Conservation (phyloP, 345 rosid genomes). For the Sisymbrium irio region DNA sequence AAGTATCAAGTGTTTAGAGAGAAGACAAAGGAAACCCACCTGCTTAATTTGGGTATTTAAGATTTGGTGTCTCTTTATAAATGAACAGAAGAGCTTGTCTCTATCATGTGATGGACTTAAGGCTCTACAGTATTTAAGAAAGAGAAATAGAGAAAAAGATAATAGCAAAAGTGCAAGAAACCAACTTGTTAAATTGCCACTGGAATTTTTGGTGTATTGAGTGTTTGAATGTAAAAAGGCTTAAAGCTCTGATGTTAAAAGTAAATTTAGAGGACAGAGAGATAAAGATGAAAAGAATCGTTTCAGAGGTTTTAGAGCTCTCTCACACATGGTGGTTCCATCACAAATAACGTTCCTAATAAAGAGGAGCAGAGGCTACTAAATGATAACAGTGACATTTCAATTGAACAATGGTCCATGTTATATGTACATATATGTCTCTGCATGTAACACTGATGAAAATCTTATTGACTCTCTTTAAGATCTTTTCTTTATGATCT, state of each 20-base stretch:
- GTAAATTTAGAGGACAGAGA: conserved; percentile 16
- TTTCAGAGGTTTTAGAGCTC: conserved; percentile 30
- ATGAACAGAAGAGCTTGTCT: conserved; percentile 22
- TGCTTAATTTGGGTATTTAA: conserved; percentile 14
- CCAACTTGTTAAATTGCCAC: background rate
- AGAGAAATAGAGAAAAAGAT: background rate
- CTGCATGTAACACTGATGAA: background rate
- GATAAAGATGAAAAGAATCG: conserved; percentile 20
- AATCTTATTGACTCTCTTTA: conserved; percentile 24
- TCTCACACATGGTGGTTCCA: conserved; percentile 28
- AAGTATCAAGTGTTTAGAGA: background rate
- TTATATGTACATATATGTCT: background rate
- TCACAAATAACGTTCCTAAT: conserved; percentile 29
- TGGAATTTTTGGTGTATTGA: conserved; percentile 13
- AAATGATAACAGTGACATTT: conserved; percentile 36
- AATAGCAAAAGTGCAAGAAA: background rate
- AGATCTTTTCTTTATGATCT: conserved; percentile 26
- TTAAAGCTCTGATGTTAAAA: conserved; percentile 17
- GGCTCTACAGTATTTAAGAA: background rate
- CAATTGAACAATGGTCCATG: conserved; percentile 33
- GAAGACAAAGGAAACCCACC: conserved; percentile 21
- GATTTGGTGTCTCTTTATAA: conserved; percentile 7
- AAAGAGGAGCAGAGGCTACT: conserved; percentile 35
- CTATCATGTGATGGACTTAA: conserved; percentile 25
- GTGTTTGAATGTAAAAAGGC: conserved; percentile 6